Conservation (phyloP, 202 grass and related monocot genomes). For the Schoenoplectus tabernaemontani region DNA sequence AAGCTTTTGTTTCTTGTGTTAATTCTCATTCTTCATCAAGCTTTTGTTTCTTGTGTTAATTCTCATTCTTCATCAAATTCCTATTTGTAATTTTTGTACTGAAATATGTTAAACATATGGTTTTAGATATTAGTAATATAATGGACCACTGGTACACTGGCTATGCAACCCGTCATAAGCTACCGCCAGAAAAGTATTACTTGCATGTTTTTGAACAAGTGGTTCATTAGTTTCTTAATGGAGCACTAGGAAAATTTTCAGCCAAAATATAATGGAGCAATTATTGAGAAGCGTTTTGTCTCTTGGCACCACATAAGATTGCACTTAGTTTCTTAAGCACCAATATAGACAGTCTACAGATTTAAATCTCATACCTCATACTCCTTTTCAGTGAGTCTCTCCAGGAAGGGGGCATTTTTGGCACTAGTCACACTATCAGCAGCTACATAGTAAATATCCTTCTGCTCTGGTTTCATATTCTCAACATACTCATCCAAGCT, state of each 20-base stretch:
- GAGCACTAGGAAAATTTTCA: neutral
- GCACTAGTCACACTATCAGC: constrained; percentile 78
- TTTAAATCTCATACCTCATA: constrained; percentile 44
- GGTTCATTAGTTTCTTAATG: neutral
- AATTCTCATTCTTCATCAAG: neutral
- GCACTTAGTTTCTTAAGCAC: neutral
- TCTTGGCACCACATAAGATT: neutral
- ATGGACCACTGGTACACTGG: neutral
- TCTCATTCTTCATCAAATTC: neutral
- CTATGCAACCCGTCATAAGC: neutral
- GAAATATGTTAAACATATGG: neutral
- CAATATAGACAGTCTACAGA: neutral
- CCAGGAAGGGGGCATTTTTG: constrained; percentile 83
- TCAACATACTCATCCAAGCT: constrained; percentile 98
- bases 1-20: neutral
- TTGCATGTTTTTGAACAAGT: neutral
- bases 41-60: neutral
- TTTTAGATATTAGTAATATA: neutral
- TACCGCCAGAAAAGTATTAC: neutral
- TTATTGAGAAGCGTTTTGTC: neutral
- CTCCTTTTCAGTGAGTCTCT: constrained; percentile 70
- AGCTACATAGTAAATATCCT: constrained; percentile 83
- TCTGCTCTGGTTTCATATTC: constrained; percentile 86
- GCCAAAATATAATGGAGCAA: neutral
- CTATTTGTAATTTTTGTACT: neutral